Evolutionary conservation across 2,329 filamentous ascomycete genomes (phyloP).

Genomic region (Penicillium sp.): DNA sequence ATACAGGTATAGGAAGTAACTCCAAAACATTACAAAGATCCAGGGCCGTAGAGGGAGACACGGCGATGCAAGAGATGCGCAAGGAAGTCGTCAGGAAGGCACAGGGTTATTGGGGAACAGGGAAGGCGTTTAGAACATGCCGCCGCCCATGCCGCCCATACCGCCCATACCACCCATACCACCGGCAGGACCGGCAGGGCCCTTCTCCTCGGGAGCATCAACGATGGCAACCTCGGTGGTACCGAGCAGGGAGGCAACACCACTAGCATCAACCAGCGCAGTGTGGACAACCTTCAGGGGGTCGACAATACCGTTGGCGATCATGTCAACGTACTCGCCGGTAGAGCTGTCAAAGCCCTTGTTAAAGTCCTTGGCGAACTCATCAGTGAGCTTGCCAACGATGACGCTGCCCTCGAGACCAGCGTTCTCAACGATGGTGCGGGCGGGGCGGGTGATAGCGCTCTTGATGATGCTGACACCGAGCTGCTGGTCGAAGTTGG

Average conservation of each 20-base stretch:
- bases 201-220: constrained; percentile 93
- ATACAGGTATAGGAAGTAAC: constrained; percentile 26
- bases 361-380: constrained; percentile 92
- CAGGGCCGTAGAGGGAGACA: constrained; percentile 26
- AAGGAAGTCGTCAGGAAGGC: constrained; percentile 21
- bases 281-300: constrained; percentile 99
- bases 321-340: constrained; percentile 99
- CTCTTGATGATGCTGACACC: constrained; percentile 97
- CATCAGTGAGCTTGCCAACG: constrained; percentile 96
- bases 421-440: constrained; percentile 96
- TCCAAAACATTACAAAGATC: constrained; percentile 27
- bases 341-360: constrained; percentile 95
- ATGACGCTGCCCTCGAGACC: constrained; percentile 94
- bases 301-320: constrained; percentile 92
- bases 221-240: constrained; percentile 98
- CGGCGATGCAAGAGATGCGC: constrained; percentile 35
- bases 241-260: constrained; percentile 93
- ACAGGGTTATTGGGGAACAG: neutral
- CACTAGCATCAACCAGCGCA: constrained; percentile 88
- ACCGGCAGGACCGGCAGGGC: constrained; percentile 51
- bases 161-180: constrained; percentile 57
- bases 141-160: constrained; percentile 63
- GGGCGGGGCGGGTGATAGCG: constrained; percentile 92
- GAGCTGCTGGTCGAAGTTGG: constrained; percentile 99
- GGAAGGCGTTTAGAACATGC: constrained; percentile 60